A percentile compares a stretch with the other conserved stretches of the same genome.
Conservation (phyloP, 73 alveolate species). For the Uronychia setigera region DNA sequence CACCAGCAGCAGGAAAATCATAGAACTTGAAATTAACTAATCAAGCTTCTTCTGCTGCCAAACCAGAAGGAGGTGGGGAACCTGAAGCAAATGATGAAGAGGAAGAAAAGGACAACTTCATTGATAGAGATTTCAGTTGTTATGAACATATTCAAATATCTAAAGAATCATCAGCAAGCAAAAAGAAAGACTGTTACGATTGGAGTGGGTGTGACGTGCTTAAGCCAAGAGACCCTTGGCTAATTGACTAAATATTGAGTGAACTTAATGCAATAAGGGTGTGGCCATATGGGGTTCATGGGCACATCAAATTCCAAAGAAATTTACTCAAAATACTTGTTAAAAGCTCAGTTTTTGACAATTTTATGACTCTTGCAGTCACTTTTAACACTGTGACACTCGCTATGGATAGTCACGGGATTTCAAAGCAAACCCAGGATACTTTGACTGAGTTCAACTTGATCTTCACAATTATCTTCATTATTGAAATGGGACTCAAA, state of each 20-base stretch:
- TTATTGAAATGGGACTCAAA: conserved; percentile 80
- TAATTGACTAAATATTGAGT: conserved; percentile 6
- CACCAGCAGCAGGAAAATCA: too few relatives aligned
- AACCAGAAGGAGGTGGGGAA: too few relatives aligned
- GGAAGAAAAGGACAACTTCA: conserved; percentile 4
- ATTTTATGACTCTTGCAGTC: conserved; percentile 71
- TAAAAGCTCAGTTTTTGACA: conserved; percentile 35
- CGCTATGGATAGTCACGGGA: conserved; percentile 77
- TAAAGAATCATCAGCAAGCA: neutral
- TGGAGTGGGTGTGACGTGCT: conserved; percentile 66
- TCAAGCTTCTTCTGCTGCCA: too few relatives aligned
- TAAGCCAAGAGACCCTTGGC: conserved; percentile 35
- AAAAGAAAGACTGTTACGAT: conserved; percentile 13
- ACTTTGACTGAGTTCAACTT: conserved; percentile 47
- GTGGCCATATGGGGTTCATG: conserved; percentile 45
- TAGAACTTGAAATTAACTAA: too few relatives aligned
- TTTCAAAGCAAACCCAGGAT: conserved; percentile 18
- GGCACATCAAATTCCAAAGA: conserved; percentile 19
- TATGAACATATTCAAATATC: conserved; percentile 12
- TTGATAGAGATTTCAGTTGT: conserved; percentile 26
- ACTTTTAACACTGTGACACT: conserved; percentile 71
- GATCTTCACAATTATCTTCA: conserved; percentile 76
- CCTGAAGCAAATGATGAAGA: neutral
- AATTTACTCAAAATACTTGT: conserved; percentile 11
- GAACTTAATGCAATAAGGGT: conserved; percentile 34